Percentiles rank a stretch among this genome's conserved stretches.
These are phyloP conservation scores for Candida tibetensis DNA, from an alignment of 805 yeast species.

Conservation along the genomic window DNA sequence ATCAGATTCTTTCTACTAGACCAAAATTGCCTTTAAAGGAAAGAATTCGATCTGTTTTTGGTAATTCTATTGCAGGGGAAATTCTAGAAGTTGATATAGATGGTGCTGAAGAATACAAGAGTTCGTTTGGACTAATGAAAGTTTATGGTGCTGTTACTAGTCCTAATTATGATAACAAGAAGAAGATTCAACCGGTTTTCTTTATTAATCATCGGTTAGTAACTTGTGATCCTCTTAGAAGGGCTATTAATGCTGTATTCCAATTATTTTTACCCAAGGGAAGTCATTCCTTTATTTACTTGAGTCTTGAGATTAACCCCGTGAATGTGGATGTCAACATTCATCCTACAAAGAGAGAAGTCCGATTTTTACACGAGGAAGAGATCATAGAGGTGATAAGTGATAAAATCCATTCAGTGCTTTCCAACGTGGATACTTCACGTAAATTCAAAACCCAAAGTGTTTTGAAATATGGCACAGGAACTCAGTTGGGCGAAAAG, in stretches of 20 bases:
- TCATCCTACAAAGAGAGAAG: slow-evolving; percentile 95
- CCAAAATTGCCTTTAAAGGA: slow-evolving; percentile 53
- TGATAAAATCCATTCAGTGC: slow-evolving; percentile 43
- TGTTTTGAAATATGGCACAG: slow-evolving; percentile 22
- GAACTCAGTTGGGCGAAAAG: slow-evolving; percentile 10
- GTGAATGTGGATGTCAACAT: slow-evolving; percentile 84
- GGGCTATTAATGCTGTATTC: slow-evolving; percentile 64
- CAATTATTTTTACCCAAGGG: slow-evolving; percentile 75
- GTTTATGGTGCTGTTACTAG: slow-evolving; percentile 66
- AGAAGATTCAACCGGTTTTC: slow-evolving; percentile 63
- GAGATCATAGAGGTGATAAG: slow-evolving; percentile 72
- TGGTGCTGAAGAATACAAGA: slow-evolving; percentile 9
- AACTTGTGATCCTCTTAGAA: slow-evolving; percentile 71
- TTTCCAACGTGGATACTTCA: slow-evolving; percentile 61
- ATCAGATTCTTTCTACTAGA: slow-evolving; percentile 61
- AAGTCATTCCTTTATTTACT: slow-evolving; percentile 67
- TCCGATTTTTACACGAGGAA: slow-evolving; percentile 78
- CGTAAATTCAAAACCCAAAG: slow-evolving; percentile 69
- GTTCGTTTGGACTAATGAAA: slow-evolving; percentile 44
- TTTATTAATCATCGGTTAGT: slow-evolving; percentile 87
- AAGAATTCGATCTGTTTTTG: slow-evolving; percentile 71
- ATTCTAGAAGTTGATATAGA: slow-evolving; percentile 48
- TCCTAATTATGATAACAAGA: slow-evolving; percentile 68
- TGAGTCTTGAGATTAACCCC: slow-evolving; percentile 67
- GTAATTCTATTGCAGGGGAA: slow-evolving; percentile 64